Evolutionary conservation across 495 filamentous ascomycete genomes (phyloP), one percentile per base, ranked within the genome.

Genomic region (Talaromyces thailandensis): DNA sequence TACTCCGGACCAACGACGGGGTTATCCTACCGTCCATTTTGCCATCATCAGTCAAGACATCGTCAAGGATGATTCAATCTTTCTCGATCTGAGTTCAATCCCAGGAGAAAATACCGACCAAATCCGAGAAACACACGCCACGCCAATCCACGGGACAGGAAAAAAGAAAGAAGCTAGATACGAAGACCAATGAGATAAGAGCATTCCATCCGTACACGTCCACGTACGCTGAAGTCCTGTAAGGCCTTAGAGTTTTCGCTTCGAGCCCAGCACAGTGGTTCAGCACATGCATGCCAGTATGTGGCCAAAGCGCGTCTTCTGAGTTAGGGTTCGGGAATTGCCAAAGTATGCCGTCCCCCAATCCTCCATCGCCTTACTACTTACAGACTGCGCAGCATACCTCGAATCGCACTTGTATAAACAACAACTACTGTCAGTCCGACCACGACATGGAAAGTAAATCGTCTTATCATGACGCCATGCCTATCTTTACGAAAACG

Each of bases 181-280:
- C 43, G 43, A 48, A 9, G 43, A 21, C 43, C 43, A 48, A 48
- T 18, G 9, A 48, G 43, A 18, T 48, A 48, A 18, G 43, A 48
- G 43, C 43, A 28, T 55, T 50, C 26, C 21, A 7, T 28, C 51
- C 9, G 35, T 16, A 40, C 35, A 37, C 31, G 9, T 9, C 29
- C 29, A n/a, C n/a, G n/a, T n/a, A n/a, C n/a, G n/a, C n/a, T n/a
- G n/a, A n/a, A n/a, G n/a, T n/a, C n/a, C n/a, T n/a, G n/a, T n/a
- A 35, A 35, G 31, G 48, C 24, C 48, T 55, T 55, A 25, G 23
- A 18, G 24, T 25, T 28, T 52, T 55, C 12, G 55, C 35, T 18
- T 31, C 55, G 55, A 57, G 55, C 55, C 55, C 55, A 35, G 29
- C 55, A 57, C 55, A 57, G 29, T 57, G 55, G 55, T 57, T 31